These are phyloP conservation scores for Atkinsonella hypoxylon DNA, from an alignment of 2,329 filamentous ascomycete genomes.

Conservation along the genomic window DNA sequence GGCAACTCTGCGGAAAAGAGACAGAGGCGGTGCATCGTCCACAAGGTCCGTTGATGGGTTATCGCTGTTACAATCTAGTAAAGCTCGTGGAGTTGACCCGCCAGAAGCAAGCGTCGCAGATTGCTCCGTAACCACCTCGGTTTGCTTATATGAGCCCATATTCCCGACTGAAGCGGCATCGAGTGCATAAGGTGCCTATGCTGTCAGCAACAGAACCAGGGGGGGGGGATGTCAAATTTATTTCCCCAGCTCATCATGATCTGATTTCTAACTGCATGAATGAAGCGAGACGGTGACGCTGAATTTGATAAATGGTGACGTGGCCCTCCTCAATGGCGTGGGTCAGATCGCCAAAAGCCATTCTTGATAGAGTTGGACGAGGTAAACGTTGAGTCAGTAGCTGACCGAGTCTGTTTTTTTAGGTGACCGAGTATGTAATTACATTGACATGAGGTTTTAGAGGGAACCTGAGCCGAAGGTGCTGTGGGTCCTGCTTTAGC, in stretches of 20 bases:
- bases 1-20: conserved; percentile 3
- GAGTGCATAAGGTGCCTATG: neutral
- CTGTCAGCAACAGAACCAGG: neutral
- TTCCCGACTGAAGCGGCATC: neutral
- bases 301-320: neutral
- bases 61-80: neutral
- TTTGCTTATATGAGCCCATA: conserved; percentile 1
- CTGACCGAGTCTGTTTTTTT: no score
- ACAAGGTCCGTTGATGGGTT: neutral
- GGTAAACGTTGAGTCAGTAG: no score
- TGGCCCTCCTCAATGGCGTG: neutral
- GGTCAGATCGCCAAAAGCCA: neutral
- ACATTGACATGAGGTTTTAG: no score
- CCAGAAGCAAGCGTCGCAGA: neutral
- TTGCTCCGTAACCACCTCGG: neutral
- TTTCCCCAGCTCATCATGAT: neutral
- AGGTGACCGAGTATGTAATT: no score
- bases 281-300: no score
- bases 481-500: no score
- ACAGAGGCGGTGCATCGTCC: neutral
- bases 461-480: no score
- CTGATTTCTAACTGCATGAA: neutral
- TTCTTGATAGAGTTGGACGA: neutral
- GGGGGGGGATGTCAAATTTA: neutral
- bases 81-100: neutral